A percentile compares a stretch with the other conserved stretches of the same genome.
These are phyloP conservation scores for Zygoascus meyerae DNA, from an alignment of 1,139 yeast genomes.

Conservation along the genomic window DNA sequence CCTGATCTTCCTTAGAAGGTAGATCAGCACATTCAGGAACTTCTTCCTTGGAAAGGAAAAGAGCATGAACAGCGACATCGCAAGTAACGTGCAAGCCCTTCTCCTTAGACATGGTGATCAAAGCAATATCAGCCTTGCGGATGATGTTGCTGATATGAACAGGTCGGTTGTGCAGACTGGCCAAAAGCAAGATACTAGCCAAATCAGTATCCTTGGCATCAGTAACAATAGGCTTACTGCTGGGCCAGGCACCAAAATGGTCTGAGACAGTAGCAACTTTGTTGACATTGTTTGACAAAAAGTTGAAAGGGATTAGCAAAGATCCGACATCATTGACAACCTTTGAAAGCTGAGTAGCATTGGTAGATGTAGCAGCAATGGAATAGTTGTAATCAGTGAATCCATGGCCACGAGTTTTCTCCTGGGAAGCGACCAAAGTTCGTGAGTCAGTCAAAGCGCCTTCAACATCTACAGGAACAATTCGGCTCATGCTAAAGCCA, in stretches of 20 bases:
- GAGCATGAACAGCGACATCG: constrained; percentile 77
- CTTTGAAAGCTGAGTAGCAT: constrained; percentile 56
- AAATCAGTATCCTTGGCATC: constrained; percentile 90
- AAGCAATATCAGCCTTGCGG: constrained; percentile 71
- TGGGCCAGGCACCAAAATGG: constrained; percentile 82
- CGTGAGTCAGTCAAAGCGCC: constrained; percentile 63
- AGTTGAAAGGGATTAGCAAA: constrained; percentile 74
- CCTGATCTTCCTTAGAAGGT: constrained; percentile 77
- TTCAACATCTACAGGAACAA: constrained; percentile 64
- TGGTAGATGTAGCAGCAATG: constrained; percentile 73
- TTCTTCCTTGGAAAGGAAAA: constrained; percentile 70
- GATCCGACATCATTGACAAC: constrained; percentile 69
- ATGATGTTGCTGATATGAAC: constrained; percentile 88
- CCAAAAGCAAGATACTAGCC: constrained; percentile 84
- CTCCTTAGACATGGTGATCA: constrained; percentile 80
- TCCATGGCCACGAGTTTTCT: constrained; percentile 46
- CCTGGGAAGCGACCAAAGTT: constrained; percentile 54
- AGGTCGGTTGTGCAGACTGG: constrained; percentile 78
- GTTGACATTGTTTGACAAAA: constrained; percentile 50
- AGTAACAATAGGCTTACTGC: constrained; percentile 75
- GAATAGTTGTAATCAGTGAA: constrained; percentile 79
- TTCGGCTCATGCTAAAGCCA: constrained; percentile 83
- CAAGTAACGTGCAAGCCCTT: constrained; percentile 80
- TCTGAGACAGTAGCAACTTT: constrained; percentile 73
- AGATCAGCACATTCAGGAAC: constrained; percentile 64